Evolutionary conservation across 768 basidiomycete genomes (phyloP), one percentile per base, ranked within the genome.

Genomic region (Coprinopsis marcescibilis): DNA sequence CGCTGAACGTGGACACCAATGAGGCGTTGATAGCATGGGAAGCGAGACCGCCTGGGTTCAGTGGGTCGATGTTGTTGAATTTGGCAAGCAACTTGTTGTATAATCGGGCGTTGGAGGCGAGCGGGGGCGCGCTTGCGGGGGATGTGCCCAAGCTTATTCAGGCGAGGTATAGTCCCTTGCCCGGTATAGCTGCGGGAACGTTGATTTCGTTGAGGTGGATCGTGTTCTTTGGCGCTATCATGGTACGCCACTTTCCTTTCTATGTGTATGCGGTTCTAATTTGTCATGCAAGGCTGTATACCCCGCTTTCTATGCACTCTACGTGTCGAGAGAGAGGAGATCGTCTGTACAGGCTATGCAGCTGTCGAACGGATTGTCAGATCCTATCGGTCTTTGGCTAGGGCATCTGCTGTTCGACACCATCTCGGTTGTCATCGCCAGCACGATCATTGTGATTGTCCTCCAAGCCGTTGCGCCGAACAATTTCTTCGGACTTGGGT

Each of bases 321-420:
- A 90, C 60, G 85, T 87, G 3, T 80, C 85, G 0, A 73, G 72
- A 50, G 88, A 90, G 57, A 76, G 84, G 8, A 73, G 78, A 2
- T 77, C 81, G 0, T 78, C 80, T 2, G 83, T 89, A 0, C 85
- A 89, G 58, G 83, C 86, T 2, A 90, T 89, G 83, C 87, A 89
- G 56, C 67, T 84, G 27, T 85, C 83, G 27, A 87, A 89, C 59
- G 87, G 87, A 1, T 62, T 89, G 21, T 72, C 80, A 1, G 70
- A 87, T 55, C 80, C 84, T 15, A 60, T 79, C 39, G 85, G 83
- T 2, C 66, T 89, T 35, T 88, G 86, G 85, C 65, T 90, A 2
- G 88, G 88, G 2, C 88, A 90, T 62, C 69, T 89, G 13, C 65
- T 84, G 57, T 87, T 85, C 61, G 88, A 90, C 55, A 70, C 77